These are phyloP conservation scores for Aeschynomene evenia DNA, from an alignment of 306 rosid species.

Conservation along the genomic window DNA sequence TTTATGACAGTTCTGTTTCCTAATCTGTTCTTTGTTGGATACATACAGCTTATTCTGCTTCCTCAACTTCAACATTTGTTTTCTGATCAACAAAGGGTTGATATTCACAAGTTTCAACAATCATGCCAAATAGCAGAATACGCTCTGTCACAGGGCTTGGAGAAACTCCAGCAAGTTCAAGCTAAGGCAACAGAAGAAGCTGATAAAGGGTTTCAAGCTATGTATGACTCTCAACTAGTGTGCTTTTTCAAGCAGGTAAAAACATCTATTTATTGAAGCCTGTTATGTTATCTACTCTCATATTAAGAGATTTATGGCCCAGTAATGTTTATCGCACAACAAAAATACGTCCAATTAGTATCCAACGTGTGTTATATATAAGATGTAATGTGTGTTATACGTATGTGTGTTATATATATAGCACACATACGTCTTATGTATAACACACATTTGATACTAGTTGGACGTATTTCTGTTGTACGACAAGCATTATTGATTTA, in stretches of 20 bases:
- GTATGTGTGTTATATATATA: too few relatives aligned
- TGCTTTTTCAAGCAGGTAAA: conserved; percentile 24
- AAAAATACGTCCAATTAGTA: too few relatives aligned
- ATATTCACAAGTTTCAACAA: conserved; percentile 1
- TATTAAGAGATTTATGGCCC: not conserved
- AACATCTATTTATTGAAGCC: not conserved
- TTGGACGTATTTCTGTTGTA: too few relatives aligned
- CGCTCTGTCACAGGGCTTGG: conserved; percentile 25
- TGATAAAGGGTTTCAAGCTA: conserved; percentile 1
- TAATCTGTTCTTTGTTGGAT: not conserved
- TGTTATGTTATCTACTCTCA: not conserved
- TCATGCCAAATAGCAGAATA: conserved; percentile 25
- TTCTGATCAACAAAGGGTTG: conserved; percentile 15
- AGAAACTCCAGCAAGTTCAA: not conserved
- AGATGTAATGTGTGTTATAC: too few relatives aligned
- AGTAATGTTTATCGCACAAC: too few relatives aligned
- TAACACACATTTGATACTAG: too few relatives aligned
- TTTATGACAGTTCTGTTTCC: not conserved
- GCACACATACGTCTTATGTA: too few relatives aligned
- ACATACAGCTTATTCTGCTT: not conserved
- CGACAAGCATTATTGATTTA: too few relatives aligned
- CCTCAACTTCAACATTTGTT: not conserved
- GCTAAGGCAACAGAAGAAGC: conserved; percentile 4
- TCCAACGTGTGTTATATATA: too few relatives aligned
- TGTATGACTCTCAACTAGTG: not conserved